Evolutionary conservation across 441 rosid species (phyloP).

Genomic region (Populus hybrid): DNA sequence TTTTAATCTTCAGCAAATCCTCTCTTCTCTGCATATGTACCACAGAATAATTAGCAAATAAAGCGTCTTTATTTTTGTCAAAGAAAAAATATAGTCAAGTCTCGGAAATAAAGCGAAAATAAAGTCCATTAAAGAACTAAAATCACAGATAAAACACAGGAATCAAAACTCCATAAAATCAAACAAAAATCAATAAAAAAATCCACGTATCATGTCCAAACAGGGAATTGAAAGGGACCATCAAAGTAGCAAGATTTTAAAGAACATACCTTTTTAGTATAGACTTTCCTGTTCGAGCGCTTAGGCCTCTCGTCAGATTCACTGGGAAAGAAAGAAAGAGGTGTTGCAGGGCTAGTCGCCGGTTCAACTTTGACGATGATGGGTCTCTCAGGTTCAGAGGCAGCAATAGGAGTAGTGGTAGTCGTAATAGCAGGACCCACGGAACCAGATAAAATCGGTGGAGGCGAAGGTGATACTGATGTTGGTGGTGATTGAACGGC

Average conservation of each 20-base stretch:
- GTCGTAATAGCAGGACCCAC: not conserved
- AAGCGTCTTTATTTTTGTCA: not conserved
- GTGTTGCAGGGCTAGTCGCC: constrained; percentile 41
- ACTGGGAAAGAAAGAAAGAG: constrained; percentile 34
- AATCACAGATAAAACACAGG: not conserved
- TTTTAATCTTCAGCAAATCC: constrained; percentile 7
- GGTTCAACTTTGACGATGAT: constrained; percentile 6
- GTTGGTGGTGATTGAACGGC: not conserved
- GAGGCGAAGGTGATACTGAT: not conserved
- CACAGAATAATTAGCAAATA: not conserved
- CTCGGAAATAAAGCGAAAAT: not conserved
- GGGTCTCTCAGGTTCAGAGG: constrained; percentile 1
- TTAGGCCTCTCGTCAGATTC: constrained; percentile 40
- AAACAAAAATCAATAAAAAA: too few relatives aligned
- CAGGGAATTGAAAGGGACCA: not conserved
- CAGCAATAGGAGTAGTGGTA: not conserved
- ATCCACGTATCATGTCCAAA: not conserved
- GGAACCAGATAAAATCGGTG: not conserved
- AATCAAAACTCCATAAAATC: not conserved
- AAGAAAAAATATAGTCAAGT: not conserved
- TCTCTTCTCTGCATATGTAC: constrained; percentile 27
- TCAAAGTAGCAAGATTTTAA: not conserved
- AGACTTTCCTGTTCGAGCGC: constrained; percentile 16
- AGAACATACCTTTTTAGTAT: constrained; percentile 25
- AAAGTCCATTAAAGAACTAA: not conserved